These are phyloP conservation scores for Ettlia oleoabundans DNA, from an alignment of 139 green algal genomes.

Conservation along the genomic window DNA sequence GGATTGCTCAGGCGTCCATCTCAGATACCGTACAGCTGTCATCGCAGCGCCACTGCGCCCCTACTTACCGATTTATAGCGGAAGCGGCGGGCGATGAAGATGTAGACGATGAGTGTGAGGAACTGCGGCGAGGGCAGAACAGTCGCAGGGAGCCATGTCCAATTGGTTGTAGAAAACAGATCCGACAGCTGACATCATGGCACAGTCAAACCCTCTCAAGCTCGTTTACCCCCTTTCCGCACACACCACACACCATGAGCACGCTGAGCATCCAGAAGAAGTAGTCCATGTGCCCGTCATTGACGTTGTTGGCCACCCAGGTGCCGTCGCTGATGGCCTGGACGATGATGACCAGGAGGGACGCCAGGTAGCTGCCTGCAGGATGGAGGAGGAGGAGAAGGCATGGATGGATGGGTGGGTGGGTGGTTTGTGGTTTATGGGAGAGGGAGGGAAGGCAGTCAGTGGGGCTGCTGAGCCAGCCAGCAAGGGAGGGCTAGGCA, in stretches of 20 bases:
- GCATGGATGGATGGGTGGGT: too few relatives aligned
- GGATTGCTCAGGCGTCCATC: too few relatives aligned
- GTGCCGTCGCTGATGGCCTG: constrained; percentile 6
- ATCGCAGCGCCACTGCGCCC: not conserved
- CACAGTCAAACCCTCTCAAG: too few relatives aligned
- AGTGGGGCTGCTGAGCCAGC: not conserved
- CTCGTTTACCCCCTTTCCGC: not conserved
- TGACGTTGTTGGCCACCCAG: constrained; percentile 40
- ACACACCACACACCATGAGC: too few relatives aligned
- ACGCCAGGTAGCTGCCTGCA: constrained; percentile 44
- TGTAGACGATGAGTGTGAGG: not conserved
- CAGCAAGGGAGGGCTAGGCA: too few relatives aligned
- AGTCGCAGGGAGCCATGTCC: too few relatives aligned
- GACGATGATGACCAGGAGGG: constrained; percentile 35
- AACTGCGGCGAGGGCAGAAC: not conserved
- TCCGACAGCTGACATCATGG: too few relatives aligned
- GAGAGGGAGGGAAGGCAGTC: too few relatives aligned
- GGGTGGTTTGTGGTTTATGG: too few relatives aligned
- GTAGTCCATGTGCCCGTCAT: constrained; percentile 50
- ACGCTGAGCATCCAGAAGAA: constrained; percentile 33
- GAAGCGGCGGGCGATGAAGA: constrained; percentile 22
- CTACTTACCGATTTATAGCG: constrained; percentile 4
- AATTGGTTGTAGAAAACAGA: too few relatives aligned
- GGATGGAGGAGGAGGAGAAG: not conserved
- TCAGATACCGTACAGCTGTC: too few relatives aligned